Percentiles rank a stretch among this genome's conserved stretches.
Evolutionary conservation across 768 basidiomycete genomes (phyloP).

Genomic region (Brasilioporus rufonigricans): DNA sequence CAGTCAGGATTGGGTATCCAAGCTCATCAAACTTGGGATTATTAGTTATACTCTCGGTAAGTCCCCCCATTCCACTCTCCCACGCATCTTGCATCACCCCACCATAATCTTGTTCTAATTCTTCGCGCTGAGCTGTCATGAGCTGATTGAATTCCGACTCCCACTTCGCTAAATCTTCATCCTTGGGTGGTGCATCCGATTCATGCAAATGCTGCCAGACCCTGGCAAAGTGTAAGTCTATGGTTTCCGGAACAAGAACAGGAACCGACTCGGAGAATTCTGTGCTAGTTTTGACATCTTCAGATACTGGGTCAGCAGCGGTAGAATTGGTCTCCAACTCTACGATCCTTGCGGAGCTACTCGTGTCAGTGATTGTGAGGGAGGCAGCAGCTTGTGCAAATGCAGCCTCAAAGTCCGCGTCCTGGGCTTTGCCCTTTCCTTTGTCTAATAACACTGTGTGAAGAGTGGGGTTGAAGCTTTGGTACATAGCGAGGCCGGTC

Average conservation of each 20-base stretch:
- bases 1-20: constrained; percentile 70
- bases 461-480: constrained; percentile 25
- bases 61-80: constrained; percentile 53
- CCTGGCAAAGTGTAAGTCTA: constrained; percentile 34
- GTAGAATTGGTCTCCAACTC: constrained; percentile 48
- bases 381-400: constrained; percentile 68
- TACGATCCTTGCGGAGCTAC: constrained; percentile 47
- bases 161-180: constrained; percentile 74
- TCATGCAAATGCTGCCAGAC: constrained; percentile 62
- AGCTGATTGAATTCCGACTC: constrained; percentile 81
- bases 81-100: constrained; percentile 61
- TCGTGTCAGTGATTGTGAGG: constrained; percentile 39
- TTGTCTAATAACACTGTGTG: constrained; percentile 35
- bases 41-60: constrained; percentile 31
- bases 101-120: constrained; percentile 62
- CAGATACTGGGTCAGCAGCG: constrained; percentile 40
- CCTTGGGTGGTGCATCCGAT: constrained; percentile 53
- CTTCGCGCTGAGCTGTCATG: constrained; percentile 67
- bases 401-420: constrained; percentile 83
- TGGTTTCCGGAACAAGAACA: neutral
- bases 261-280: constrained; percentile 55
- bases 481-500: constrained; percentile 35
- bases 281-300: constrained; percentile 24
- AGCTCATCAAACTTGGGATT: constrained; percentile 59
- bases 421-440: constrained; percentile 78